phyloP scores from a whole-genome alignment of 1,284 basidiomycete species.

The Mrakiaceae sp. region DNA sequence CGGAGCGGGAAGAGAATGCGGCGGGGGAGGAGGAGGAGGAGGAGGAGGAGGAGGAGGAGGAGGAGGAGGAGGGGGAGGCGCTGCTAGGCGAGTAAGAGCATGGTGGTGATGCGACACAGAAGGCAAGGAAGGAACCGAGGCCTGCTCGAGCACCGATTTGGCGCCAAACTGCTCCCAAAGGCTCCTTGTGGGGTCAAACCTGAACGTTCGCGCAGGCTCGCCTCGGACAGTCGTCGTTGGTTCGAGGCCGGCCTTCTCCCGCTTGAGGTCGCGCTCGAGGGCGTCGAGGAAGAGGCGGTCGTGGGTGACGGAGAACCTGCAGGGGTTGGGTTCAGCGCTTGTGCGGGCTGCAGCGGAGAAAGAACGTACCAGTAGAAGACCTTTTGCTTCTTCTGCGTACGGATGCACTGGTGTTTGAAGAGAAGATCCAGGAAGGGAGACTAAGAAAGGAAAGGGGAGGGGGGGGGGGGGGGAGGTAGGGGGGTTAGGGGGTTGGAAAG shows the following conservation, averaged over 20 bases:
- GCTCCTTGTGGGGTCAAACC: conserved; percentile 69
- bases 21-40: conserved; percentile 10
- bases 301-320: conserved; percentile 71
- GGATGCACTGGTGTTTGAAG: conserved; percentile 88
- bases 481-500: not conserved
- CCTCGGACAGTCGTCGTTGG: conserved; percentile 58
- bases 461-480: no score
- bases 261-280: conserved; percentile 80
- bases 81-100: not conserved
- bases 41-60: conserved; percentile 13
- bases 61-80: conserved; percentile 12
- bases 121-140: no score
- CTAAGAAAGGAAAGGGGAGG: conserved; percentile 33
- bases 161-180: conserved; percentile 71
- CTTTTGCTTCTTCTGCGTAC: conserved; percentile 92
- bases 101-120: not conserved
- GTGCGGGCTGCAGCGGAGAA: not conserved
- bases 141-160: conserved; percentile 26
- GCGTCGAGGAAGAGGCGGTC: conserved; percentile 92
- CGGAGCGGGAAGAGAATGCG: no score
- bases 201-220: conserved; percentile 58
- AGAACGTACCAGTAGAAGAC: conserved; percentile 73
- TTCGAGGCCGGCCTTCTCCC: conserved; percentile 76
- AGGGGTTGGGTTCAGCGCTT: not conserved
- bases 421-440: conserved; percentile 83